Evolutionary conservation across 2,329 filamentous ascomycete species (phyloP), one percentile per base, ranked within the genome.

Genomic region (Apiospora kogelbergensis): DNA sequence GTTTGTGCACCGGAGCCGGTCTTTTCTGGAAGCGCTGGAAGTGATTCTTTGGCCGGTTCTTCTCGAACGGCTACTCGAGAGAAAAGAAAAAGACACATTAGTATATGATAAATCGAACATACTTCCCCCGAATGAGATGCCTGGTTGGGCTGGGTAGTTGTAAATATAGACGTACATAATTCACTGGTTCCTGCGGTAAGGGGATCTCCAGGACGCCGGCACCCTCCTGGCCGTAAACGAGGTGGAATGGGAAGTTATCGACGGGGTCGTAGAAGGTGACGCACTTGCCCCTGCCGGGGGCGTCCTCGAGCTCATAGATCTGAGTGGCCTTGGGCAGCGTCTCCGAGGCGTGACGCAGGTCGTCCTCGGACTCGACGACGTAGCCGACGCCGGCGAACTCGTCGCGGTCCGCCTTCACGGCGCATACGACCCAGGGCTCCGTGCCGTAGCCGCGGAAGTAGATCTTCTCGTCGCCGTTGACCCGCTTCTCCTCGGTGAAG

Each of bases 381-480:
- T 88, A 91, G 1, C 83, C 86, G 0, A 84, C 83, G 1, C 89
- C 89, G 6, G 84, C 82, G 74, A 90, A 91, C 68, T 82, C 79
- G 69, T 85, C 80, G 74, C 82, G 78, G 65, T 78, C 74, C 1
- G 85, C 82, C 65, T 81, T 80, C 69, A 83, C 81, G 64, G 87
- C 84, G 71, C 86, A 88, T 60, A 90, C 82, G 2, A 89, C 80
- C 75, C 88, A 90, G 15, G 88, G 87, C 72, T 90, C 88, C 7
- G 78, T 79, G 17, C 89, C 88, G 74, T 90, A 90, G 22, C 89
- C 89, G 48, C 87, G 84, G 76, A 85, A 90, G 80, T 87, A 91
- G 41, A 86, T 85, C 68, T 79, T 82, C 63, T 83, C 79, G 37
- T 80, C 81, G 63, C 83, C 79, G 37, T 80, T 81, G 2, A 76